Base-by-base conservation (phyloP, 306 rosid genomes). In the Castanea crenata region DNA sequence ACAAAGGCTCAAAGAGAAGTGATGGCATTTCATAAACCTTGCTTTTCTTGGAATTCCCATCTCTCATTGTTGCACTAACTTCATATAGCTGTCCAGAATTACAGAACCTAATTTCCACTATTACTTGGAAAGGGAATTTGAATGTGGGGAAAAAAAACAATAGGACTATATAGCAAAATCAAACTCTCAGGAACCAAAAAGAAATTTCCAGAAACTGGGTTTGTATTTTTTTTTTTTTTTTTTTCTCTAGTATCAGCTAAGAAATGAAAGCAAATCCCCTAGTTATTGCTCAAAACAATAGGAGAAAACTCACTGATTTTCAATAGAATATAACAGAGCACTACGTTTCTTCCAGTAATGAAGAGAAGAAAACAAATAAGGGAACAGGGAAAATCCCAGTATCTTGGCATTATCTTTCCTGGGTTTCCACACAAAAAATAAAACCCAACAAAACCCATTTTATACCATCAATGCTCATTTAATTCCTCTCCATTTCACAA, bases 1-100 rank as follows among this genome's bases (percentile, higher is more conserved):
- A 94, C 52, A 95, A 84, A 77, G 99, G 98, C 82, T 69, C 51
- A 19, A 46, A 71, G 63, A 76, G 57, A 49, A 76, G 81, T 57
- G 34, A 5, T 59, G 72, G 41, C 84, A 74, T 84, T 86, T 75
- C 80, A 76, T 87, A 84, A 89, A 96, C 99, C 99, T 96, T 96
- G 98, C 91, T 91, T 88, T 91, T 96, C 90, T 93, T 96, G 67
- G 84, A 86, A 91, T 86, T 90, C 55, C 88, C 99, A 93, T 96
- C 99, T 93, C 91, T 92, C 99, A 93, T 96, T 90, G 98, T 91
- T 81, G 87, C 75, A 79, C 83, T 64, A 88, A 82, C 91, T 96
- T 93, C 99, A 96, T 91, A 87, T 71, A 91, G 87, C 71, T 79
- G 70, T 75, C 78, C 27, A 41, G 57, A 74, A 78, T 71, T 78